Evolutionary conservation across 2,329 filamentous ascomycete genomes (phyloP), one percentile per base, ranked within the genome.

Genomic region (Trichoderma sp.): DNA sequence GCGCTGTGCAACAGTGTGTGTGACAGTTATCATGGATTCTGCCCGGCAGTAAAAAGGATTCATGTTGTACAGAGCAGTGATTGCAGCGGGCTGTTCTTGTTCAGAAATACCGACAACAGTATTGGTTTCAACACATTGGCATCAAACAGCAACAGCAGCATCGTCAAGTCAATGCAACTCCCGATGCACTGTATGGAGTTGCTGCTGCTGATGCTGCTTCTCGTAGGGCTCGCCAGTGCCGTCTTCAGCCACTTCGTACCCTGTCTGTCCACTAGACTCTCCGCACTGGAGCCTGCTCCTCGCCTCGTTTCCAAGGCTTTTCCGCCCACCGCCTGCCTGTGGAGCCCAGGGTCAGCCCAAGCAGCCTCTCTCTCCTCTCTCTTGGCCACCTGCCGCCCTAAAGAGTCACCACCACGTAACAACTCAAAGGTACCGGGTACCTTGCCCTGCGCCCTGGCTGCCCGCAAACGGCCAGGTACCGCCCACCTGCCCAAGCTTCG

Each of bases 311-410:
- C 32, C 32, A 67, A 67, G 30, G 34, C 64, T 34, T 57, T 67
- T 67, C n/a, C 64, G 56, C 53, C 64, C 64, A 67, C 64, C 64
- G 64, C 64, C 64, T 58, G 65, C 36, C 15, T 43, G 36, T 26
- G 51, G 62, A 53, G 65, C 32, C 65, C 6, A 30, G 18, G 62
- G 62, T 18, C 32, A 39, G 65, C 65, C 34, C 34, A 36, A 36
- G 34, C 34, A 36, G 34, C 34, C 34, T 15, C 34, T 36, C 34
- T 34, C 32, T 34, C 32, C 51, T 43, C 65, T 58, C 21, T 43
- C 34, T 58, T 30, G 24, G 24, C 32, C 53, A 67, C 47, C 64
- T 57, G 64, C 64, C 30, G 53, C 21, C 32, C 53, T 28, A 39
- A 30, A 15, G 5, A 21, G 53, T 47, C 30, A 34, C 71, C 58